A percentile compares a stretch with the other conserved stretches of the same genome.
Evolutionary conservation across 164 flowering plant species (phyloP).

Genomic region (Magnolia officinalis): DNA sequence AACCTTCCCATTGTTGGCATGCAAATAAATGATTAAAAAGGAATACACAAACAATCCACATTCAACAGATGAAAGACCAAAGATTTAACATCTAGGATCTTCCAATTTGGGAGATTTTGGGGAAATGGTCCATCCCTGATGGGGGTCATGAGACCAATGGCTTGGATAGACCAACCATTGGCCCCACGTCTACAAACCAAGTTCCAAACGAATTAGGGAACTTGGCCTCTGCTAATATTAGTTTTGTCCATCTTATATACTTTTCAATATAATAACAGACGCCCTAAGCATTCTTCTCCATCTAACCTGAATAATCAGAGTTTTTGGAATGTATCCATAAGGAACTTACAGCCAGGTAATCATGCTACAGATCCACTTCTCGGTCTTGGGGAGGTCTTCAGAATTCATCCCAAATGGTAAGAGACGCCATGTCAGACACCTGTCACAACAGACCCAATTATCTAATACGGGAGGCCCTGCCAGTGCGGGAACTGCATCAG

Average conservation of each 20-base stretch:
- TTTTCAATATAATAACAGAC: not conserved
- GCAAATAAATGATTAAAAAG: too few species aligned
- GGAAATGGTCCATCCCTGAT: not conserved
- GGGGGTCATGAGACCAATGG: not conserved
- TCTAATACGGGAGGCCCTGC: conserved; percentile 44
- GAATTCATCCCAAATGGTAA: conserved; percentile 70
- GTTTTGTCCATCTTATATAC: not conserved
- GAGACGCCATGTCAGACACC: conserved; percentile 83
- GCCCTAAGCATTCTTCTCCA: not conserved
- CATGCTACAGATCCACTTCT: conserved; percentile 94
- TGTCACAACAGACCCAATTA: conserved; percentile 87
- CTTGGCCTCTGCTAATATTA: not conserved
- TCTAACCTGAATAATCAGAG: too few species aligned
- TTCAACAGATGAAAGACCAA: too few species aligned
- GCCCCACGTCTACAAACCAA: not conserved
- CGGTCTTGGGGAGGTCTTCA: conserved; percentile 63
- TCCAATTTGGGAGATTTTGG: not conserved
- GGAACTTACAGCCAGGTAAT: conserved; percentile 92
- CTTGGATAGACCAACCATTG: not conserved
- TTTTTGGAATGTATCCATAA: not conserved
- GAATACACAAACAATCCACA: too few species aligned
- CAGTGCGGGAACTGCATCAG: conserved; percentile 22
- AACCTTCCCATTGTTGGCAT: too few species aligned
- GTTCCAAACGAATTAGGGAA: not conserved
- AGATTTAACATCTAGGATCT: not conserved